These are phyloP conservation scores for Pascua sp. DNA, from an alignment of 1,284 basidiomycete species.

Conservation along the genomic window DNA sequence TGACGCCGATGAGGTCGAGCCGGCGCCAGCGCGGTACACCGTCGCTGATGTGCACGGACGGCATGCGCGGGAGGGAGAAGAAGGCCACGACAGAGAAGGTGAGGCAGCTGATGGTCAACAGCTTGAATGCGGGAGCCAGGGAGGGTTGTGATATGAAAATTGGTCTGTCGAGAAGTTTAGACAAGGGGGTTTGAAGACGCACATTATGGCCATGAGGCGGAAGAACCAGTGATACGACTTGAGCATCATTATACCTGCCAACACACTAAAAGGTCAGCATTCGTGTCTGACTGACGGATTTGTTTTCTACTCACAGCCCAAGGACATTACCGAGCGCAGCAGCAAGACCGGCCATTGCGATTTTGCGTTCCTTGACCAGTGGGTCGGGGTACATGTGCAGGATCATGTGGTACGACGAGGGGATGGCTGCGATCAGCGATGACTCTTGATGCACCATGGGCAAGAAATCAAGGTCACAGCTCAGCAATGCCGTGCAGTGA, in stretches of 20 bases:
- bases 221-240: slow-evolving; percentile 42
- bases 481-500: no score
- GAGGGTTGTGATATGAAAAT: no score
- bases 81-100: slow-evolving; percentile 27
- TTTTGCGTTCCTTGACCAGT: slow-evolving; percentile 32
- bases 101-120: slow-evolving; percentile 8
- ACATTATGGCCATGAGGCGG: slow-evolving; percentile 34
- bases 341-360: slow-evolving; percentile 29
- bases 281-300: not conserved
- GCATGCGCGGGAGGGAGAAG: slow-evolving; percentile 30
- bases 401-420: slow-evolving; percentile 19
- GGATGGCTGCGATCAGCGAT: slow-evolving; percentile 10
- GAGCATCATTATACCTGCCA: slow-evolving; percentile 36
- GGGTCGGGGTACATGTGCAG: slow-evolving; percentile 44
- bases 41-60: slow-evolving; percentile 17
- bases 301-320: slow-evolving; percentile 24
- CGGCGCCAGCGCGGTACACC: slow-evolving; percentile 22
- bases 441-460: slow-evolving; percentile 5
- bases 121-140: no score
- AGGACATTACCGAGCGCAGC: slow-evolving; percentile 37
- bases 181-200: not conserved
- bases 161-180: no score
- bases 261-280: slow-evolving; percentile 12
- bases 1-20: slow-evolving; percentile 24
- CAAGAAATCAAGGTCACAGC: no score